Percentiles rank a stretch among this genome's conserved stretches.
phyloP scores from a whole-genome alignment of 129 eudicot genomes.

The Tagetes patula region DNA sequence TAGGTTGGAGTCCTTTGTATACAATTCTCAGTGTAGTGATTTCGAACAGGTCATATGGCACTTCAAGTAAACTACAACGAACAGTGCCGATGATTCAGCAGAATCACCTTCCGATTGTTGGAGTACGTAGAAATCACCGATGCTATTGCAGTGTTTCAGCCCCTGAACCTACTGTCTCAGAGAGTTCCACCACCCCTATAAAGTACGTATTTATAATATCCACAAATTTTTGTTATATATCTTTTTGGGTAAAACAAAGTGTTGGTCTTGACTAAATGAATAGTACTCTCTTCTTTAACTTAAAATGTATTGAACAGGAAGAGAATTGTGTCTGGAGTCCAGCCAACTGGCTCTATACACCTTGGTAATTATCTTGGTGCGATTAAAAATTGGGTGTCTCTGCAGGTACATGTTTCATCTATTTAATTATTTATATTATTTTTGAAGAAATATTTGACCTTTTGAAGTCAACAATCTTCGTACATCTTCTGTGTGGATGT shows the following conservation, averaged over 20 bases:
- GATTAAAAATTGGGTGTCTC: conserved; percentile 83
- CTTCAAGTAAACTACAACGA: conserved; percentile 33
- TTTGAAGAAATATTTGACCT: conserved; percentile 11
- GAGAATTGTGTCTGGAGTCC: conserved; percentile 97
- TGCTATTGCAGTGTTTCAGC: conserved; percentile 58
- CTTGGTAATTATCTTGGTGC: conserved; percentile 99
- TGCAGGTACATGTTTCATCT: conserved; percentile 54
- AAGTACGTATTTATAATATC: conserved; percentile 38
- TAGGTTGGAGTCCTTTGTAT: conserved; percentile 3
- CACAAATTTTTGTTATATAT: neutral
- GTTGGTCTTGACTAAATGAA: neutral
- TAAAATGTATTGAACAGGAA: conserved; percentile 48
- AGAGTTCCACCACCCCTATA: conserved; percentile 44
- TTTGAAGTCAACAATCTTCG: neutral
- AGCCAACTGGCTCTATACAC: conserved; percentile 97
- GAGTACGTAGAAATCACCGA: conserved; percentile 28
- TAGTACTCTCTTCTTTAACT: conserved; percentile 14
- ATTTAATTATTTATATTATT: neutral
- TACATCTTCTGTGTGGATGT: conserved; percentile 2
- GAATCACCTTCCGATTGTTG: conserved; percentile 35
- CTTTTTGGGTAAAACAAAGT: neutral
- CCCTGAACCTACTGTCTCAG: conserved; percentile 44
- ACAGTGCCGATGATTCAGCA: conserved; percentile 27
- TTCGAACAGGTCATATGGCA: conserved; percentile 40
- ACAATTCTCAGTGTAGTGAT: neutral